Evolutionary conservation across 331 rosid species (phyloP).

Genomic region (Malus hybrid): DNA sequence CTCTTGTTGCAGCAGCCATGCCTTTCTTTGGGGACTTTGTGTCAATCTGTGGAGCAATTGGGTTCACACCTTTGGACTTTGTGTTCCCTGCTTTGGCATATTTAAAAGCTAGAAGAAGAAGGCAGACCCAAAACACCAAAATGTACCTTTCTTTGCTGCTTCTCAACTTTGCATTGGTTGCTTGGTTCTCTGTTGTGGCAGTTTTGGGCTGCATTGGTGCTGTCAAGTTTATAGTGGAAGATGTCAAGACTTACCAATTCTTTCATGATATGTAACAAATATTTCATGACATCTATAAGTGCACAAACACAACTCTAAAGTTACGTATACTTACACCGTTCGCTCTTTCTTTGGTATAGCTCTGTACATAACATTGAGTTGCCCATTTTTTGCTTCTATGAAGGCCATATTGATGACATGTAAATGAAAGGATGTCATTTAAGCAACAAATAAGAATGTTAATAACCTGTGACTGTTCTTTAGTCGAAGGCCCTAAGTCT

Average conservation of each 20-base stretch:
- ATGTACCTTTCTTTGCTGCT: constrained; percentile 28
- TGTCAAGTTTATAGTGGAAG: constrained; percentile 49
- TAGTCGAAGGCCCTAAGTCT: too few species aligned
- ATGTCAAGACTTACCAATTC: constrained; percentile 47
- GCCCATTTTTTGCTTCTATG: too few species aligned
- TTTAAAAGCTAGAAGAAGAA: constrained; percentile 38
- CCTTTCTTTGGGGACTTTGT: constrained; percentile 73
- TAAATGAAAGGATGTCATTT: too few species aligned
- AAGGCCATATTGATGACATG: too few species aligned
- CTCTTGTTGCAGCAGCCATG: constrained; percentile 53
- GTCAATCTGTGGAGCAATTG: constrained; percentile 68
- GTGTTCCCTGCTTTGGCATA: constrained; percentile 70
- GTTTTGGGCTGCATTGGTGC: constrained; percentile 68
- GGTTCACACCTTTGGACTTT: constrained; percentile 68
- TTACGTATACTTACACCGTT: too few species aligned
- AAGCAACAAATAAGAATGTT: too few species aligned
- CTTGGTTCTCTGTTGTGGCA: constrained; percentile 65
- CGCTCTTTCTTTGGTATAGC: too few species aligned
- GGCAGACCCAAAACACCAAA: constrained; percentile 19
- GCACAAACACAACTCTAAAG: too few species aligned
- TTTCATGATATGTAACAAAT: constrained; percentile 54
- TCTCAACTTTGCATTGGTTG: constrained; percentile 42
- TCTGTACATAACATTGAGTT: too few species aligned
- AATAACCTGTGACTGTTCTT: too few species aligned
- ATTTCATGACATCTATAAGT: too few species aligned